phyloP scores from a whole-genome alignment of 2,329 filamentous ascomycete species.

The Orbilia javanica region DNA sequence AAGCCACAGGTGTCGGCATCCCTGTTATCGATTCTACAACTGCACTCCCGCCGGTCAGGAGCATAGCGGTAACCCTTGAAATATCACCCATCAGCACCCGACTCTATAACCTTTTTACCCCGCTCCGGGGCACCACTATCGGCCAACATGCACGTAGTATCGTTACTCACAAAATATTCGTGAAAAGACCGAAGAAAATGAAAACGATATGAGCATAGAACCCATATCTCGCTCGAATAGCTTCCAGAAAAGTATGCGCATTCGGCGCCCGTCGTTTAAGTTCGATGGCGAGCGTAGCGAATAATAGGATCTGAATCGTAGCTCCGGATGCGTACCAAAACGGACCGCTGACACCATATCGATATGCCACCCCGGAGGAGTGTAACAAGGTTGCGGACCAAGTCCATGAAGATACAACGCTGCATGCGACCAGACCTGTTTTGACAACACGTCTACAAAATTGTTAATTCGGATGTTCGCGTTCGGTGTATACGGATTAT shows the following conservation, averaged over 20 bases:
- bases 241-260: constrained; percentile 78
- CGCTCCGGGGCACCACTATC: no score
- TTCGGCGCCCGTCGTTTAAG: constrained; percentile 88
- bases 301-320: constrained; percentile 87
- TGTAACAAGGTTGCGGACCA: constrained; percentile 88
- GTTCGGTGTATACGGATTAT: not conserved
- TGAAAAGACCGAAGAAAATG: constrained; percentile 84
- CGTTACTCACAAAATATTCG: constrained; percentile 75
- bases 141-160: not conserved
- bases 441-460: constrained; percentile 77
- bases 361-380: constrained; percentile 81
- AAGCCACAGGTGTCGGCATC: constrained; percentile 82
- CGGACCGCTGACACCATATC: constrained; percentile 77
- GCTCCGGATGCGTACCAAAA: constrained; percentile 78
- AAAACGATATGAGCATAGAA: constrained; percentile 79
- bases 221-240: constrained; percentile 86
- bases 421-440: constrained; percentile 85
- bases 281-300: constrained; percentile 90
- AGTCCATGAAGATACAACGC: constrained; percentile 93
- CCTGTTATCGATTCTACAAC: constrained; percentile 79
- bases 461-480: constrained; percentile 66
- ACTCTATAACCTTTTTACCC: not conserved
- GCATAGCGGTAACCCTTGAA: constrained; percentile 79
- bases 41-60: constrained; percentile 85
- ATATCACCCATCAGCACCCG: not conserved